Evolutionary conservation across 1,284 basidiomycete species (phyloP), one percentile per base, ranked within the genome.

Genomic region (Jaminaea rosea): DNA sequence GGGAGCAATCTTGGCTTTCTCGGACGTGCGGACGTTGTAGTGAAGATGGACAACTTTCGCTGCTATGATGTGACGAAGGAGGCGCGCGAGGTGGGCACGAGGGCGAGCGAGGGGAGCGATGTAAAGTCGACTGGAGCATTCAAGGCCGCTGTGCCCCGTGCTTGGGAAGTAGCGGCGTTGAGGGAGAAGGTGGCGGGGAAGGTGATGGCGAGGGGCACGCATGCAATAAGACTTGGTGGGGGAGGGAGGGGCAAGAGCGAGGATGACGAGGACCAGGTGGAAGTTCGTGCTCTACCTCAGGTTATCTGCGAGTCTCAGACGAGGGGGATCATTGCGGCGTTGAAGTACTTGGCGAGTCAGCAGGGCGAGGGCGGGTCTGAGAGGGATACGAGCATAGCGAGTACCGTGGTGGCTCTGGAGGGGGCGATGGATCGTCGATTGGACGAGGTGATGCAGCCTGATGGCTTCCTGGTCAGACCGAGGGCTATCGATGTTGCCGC

Each of bases 1-100:
- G 56, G 56, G 23, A 48, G 53, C n/a, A 49, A 45, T 19, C 51
- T 46, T 15, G 45, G 46, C 9, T 58, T 55, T 15, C 28, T 58
- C 19, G 21, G 23, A 7, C 32, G 17, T 9, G 56, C 56, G 7
- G 53, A 58, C 32, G 36, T 46, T 15, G 56, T 58, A 24, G 17
- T 58, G 13, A 42, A 49, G 37, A 51, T 58, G 52, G 53, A 58
- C 19, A 17, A 29, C 23, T 58, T 37, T 39, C 31, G 5, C 19
- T 6, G 6, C 13, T 17, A 15, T 13, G 39, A 42, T 23, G 39
- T 42, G 19, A 42, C 39, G 4, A 11, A 4, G 15, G 4, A 42
- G 13, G 39, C 39, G 19, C 3, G 19, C 19, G 19, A 24, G 39
- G 17, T 11, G 17, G 6, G 13, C 39, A 17, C 19, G 11, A 42